Conservation (phyloP, 345 rosid species). For the Populus euphratica region DNA sequence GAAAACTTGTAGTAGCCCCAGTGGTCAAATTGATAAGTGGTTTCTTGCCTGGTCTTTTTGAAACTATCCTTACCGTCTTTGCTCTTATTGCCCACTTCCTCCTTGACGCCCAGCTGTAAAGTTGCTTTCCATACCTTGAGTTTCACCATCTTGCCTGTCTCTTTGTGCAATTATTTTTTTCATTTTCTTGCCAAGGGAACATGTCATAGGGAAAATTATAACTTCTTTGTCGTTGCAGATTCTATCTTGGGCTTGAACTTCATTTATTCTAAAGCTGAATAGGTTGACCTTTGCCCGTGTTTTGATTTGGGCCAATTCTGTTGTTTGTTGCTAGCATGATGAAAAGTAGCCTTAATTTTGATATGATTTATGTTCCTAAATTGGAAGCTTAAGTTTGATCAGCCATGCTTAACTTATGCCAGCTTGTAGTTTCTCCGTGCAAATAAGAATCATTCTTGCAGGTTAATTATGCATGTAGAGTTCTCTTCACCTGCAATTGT, state of each 20-base stretch:
- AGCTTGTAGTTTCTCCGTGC: background rate
- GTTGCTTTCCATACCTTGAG: background rate
- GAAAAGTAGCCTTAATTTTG: conserved; percentile 9
- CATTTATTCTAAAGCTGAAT: background rate
- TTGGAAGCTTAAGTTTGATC: background rate
- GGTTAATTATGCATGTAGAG: background rate
- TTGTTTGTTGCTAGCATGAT: background rate
- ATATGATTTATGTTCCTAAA: background rate
- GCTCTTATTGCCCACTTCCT: background rate
- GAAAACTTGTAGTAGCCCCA: background rate
- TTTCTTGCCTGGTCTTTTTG: background rate
- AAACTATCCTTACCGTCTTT: background rate
- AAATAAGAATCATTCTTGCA: background rate
- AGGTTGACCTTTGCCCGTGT: background rate
- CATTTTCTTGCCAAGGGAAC: background rate
- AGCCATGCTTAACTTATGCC: background rate
- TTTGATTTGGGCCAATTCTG: background rate
- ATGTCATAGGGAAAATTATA: background rate
- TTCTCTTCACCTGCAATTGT: background rate
- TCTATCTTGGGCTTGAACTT: background rate
- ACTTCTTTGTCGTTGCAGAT: background rate
- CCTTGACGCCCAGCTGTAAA: background rate
- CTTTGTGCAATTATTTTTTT: background rate
- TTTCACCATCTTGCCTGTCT: background rate
- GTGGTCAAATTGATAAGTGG: background rate